These are phyloP conservation scores for Lachancea sp. DNA, from an alignment of 805 yeast species.

Conservation along the genomic window DNA sequence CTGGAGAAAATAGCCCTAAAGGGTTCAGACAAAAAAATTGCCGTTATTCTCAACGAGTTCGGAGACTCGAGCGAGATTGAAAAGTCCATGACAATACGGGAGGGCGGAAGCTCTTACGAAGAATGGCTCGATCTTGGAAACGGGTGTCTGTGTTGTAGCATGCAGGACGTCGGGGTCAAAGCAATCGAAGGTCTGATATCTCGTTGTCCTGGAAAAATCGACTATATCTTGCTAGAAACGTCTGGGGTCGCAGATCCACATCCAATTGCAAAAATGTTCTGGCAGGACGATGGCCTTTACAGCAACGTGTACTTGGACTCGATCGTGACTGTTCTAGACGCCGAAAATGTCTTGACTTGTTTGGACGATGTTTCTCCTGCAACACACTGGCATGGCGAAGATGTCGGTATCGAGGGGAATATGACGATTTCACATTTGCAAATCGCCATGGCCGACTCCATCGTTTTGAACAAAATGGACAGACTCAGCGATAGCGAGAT, in stretches of 20 bases:
- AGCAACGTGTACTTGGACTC: slow-evolving; percentile 88
- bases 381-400: slow-evolving; percentile 58
- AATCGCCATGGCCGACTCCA: slow-evolving; percentile 80
- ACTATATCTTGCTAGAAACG: slow-evolving; percentile 87
- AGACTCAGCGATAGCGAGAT: slow-evolving; percentile 28
- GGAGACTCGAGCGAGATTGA: slow-evolving; percentile 90
- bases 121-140: slow-evolving; percentile 97
- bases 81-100: slow-evolving; percentile 65
- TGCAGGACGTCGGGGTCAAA: slow-evolving; percentile 87
- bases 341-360: slow-evolving; percentile 56
- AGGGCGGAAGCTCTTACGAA: slow-evolving; percentile 50
- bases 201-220: slow-evolving; percentile 65
- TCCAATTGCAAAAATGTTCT: slow-evolving; percentile 94
- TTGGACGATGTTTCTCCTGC: slow-evolving; percentile 56
- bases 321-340: slow-evolving; percentile 79
- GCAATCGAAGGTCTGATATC: slow-evolving; percentile 87
- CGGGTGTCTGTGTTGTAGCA: slow-evolving; percentile 95
- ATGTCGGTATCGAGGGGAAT: slow-evolving; percentile 35
- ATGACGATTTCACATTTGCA: slow-evolving; percentile 83
- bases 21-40: slow-evolving; percentile 63
- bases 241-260: slow-evolving; percentile 98
- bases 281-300: slow-evolving; percentile 87
- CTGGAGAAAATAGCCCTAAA: slow-evolving; percentile 65
- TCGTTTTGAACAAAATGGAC: slow-evolving; percentile 77
- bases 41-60: slow-evolving; percentile 87